Percentiles rank a stretch among this genome's conserved stretches.
phyloP scores from a whole-genome alignment of 768 basidiomycete genomes.

The Suillus plorans region DNA sequence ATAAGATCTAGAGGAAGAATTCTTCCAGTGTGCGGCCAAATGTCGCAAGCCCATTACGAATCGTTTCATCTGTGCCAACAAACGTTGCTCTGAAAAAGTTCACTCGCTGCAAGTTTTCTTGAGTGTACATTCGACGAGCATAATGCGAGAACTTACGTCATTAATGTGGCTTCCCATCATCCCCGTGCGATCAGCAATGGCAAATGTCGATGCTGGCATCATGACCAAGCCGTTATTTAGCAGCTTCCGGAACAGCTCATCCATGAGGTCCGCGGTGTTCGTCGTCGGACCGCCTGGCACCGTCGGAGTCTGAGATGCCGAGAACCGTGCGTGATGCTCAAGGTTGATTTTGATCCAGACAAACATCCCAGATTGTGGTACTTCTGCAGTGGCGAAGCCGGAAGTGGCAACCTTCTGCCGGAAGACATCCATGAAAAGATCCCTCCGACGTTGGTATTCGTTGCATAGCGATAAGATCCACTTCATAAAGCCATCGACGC shows the following conservation, averaged over 20 bases:
- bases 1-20: slow-evolving; percentile 32
- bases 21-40: slow-evolving; percentile 38
- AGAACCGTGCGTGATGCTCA: slow-evolving; percentile 41
- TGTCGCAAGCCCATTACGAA: slow-evolving; percentile 41
- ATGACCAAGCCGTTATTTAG: slow-evolving; percentile 43
- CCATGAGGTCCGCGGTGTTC: slow-evolving; percentile 46
- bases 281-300: slow-evolving; percentile 26
- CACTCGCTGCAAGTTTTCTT: slow-evolving; percentile 30
- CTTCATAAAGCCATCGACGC: slow-evolving; percentile 43
- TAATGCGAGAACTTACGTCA: slow-evolving; percentile 36
- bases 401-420: slow-evolving; percentile 30
- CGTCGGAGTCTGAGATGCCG: slow-evolving; percentile 17
- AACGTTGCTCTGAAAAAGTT: slow-evolving; percentile 48
- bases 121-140: slow-evolving; percentile 4
- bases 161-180: slow-evolving; percentile 32
- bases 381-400: slow-evolving; percentile 35
- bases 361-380: slow-evolving; percentile 52
- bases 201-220: slow-evolving; percentile 50
- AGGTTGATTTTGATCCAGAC: slow-evolving; percentile 51
- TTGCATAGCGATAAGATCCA: slow-evolving; percentile 47
- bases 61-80: slow-evolving; percentile 48
- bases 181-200: slow-evolving; percentile 33
- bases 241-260: slow-evolving; percentile 45
- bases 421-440: slow-evolving; percentile 46
- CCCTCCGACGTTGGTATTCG: slow-evolving; percentile 50